phyloP scores from a whole-genome alignment of 2,329 filamentous ascomycete species.

The Penicillium frequentans region DNA sequence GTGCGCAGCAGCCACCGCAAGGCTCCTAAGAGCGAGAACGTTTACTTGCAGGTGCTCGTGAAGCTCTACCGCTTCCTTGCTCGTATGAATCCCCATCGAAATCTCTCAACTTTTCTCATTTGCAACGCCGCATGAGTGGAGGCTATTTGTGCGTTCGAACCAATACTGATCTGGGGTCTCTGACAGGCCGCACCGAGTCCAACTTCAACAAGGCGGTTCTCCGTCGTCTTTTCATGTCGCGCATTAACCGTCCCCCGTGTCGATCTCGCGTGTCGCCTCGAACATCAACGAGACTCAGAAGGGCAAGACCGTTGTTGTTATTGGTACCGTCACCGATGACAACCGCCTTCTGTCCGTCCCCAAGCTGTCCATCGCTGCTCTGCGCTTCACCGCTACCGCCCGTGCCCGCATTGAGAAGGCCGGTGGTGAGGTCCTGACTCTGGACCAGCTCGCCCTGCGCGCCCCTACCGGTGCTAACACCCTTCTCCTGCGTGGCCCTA shows the following conservation, averaged over 20 bases:
- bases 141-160: conserved; percentile 1
- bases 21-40: conserved; percentile 97
- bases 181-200: conserved; percentile 84
- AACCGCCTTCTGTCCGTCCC: conserved; percentile 88
- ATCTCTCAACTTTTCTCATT: conserved; percentile 4
- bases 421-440: conserved; percentile 90
- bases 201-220: conserved; percentile 99
- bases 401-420: conserved; percentile 90
- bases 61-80: conserved; percentile 98
- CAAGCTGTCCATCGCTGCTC: conserved; percentile 90
- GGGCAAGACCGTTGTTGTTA: conserved; percentile 83
- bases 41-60: conserved; percentile 94
- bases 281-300: conserved; percentile 60
- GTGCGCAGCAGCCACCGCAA: conserved; percentile 74
- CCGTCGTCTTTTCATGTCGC: conserved; percentile 96
- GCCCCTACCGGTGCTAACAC: conserved; percentile 97
- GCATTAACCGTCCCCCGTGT: conserved; percentile 98
- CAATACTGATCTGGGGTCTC: conserved; percentile 17
- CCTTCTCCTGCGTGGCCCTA: conserved; percentile 92
- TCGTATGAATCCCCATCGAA: conserved; percentile 56
- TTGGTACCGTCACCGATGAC: conserved; percentile 97
- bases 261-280: conserved; percentile 81
- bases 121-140: conserved; percentile 9
- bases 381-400: conserved; percentile 95
- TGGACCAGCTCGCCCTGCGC: conserved; percentile 95